Base-by-base conservation (phyloP, 2,329 filamentous ascomycete genomes). In the Didymosphaeria variabile region DNA sequence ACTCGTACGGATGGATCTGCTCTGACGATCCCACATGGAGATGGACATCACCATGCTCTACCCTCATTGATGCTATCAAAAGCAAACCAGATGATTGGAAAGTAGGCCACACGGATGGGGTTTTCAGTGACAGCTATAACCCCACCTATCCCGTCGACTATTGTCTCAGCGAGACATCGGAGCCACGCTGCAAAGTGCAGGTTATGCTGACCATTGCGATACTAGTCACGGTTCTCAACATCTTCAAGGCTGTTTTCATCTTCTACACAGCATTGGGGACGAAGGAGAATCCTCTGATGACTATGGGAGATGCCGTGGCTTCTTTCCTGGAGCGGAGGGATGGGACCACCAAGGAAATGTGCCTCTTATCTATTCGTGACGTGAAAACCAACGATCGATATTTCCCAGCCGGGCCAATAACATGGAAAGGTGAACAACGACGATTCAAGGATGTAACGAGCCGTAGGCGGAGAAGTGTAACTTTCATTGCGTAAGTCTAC, bases 231-330 rank as follows among this genome's bases (percentile, higher is more conserved):
- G 21, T 62, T 15, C 60, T 64, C 32, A 70, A 70, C 50, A 26
- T 65, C 13, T 55, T 70, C 31, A 75, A 74, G 53, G 68, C 65
- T 2, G 32, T 21, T 3, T 23, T 66, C 7, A 71, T 74, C 21
- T 64, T 70, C 10, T 63, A 57, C 19, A 53, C 62, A 1, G 62
- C 63, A 12, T 65, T 66, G 17, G 9, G 52, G 2, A 55, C 64
- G 7, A 52, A 53, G 13, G 67, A 67, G 6, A 63, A 70, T 5
- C 69, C 71, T 2, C 57, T 73, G 2, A 61, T 70, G 23, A 69
- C 66, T 0, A 67, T 71, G 52, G 71, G 70, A 12, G 71, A 73
- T 50, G 71, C 68, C 1, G 55, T 71, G 0, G 61, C 66, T 10
- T 67, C 68, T 1, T 72, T 73, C 26, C 45, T 71, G 3, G 49